Evolutionary conservation across 805 yeast genomes (phyloP), one percentile per base, ranked within the genome.

Genomic region (Candida boleticola): DNA sequence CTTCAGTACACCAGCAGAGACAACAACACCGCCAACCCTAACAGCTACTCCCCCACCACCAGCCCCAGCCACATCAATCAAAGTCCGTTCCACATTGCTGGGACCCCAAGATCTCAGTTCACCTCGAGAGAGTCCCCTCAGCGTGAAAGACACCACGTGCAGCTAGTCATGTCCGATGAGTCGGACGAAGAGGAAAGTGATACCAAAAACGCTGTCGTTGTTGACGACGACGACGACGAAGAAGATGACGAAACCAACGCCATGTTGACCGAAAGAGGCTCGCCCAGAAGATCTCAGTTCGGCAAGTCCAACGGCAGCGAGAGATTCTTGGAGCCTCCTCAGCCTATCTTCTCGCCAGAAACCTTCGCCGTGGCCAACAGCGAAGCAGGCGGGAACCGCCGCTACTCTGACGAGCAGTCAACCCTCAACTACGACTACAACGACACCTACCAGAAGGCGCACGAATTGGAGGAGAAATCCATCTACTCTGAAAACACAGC

Each of bases 101-200:
- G 29, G 9, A 78, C 86, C 5, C 79, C 85, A 7, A 72, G 95
- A 61, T 82, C 87, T 32, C 77, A 74, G 39, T 83, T 75, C 52
- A 83, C 93, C 2, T 66, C 78, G 41, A 63, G 79, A 50, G 90
- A 86, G 58, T 82, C 95, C 0, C 93, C 95, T 26, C 76, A 71
- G 42, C 76, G 89, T 57, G 73, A 73, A 32, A 68, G 65, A 30
- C 58, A 52, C 9, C 75, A 73, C 30, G 69, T 71, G 3, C 71
- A 82, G 4, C 66, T 81, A 3, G 61, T 76, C 11, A 71, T 82
- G 37, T 66, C 71, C 22, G 70, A 69, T 41, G 68, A 69, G 20
- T 19, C 17, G 22, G 39, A 41, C 27, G 30, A 16, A 31, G 34
- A 19, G 37, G 27, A 23, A 23, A 11, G 11, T 11, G 33, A 31